Percentiles rank a stretch among this genome's conserved stretches.
Conservation (phyloP, 352 stramenopile genomes). For the Saprolegnia diclina region DNA sequence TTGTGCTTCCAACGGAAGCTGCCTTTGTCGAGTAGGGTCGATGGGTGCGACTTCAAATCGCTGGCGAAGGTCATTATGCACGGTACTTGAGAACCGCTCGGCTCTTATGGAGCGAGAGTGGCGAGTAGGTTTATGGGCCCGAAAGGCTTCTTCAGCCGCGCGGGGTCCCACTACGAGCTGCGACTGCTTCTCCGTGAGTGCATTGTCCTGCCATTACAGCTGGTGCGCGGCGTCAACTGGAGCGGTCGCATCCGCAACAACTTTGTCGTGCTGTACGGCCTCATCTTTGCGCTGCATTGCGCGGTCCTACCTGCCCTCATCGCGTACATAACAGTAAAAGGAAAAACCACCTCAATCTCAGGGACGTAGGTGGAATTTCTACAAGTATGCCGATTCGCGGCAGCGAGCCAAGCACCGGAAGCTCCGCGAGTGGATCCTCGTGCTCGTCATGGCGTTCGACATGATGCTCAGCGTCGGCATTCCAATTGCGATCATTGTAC, state of each 20-base stretch:
- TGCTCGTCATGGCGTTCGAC: background rate
- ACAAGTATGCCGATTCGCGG: too few species aligned
- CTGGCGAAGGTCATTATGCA: too few species aligned
- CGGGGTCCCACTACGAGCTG: constrained; percentile 1
- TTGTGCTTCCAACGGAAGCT: too few species aligned
- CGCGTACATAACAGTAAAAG: background rate
- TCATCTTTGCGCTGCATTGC: constrained; percentile 4
- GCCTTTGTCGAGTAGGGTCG: too few species aligned
- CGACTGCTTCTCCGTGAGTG: constrained; percentile 2
- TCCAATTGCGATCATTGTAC: background rate
- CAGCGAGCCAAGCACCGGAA: background rate
- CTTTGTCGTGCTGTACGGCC: background rate
- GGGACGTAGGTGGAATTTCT: background rate
- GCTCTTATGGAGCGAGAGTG: too few species aligned
- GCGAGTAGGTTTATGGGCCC: background rate
- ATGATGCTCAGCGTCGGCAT: background rate
- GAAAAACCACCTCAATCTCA: too few species aligned
- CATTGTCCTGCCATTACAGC: constrained; percentile 2
- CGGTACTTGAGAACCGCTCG: too few species aligned
- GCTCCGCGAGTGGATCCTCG: background rate
- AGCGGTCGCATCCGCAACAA: background rate
- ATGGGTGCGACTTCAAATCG: too few species aligned
- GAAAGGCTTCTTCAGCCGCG: background rate
- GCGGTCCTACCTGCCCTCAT: background rate
- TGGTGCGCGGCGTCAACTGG: background rate